These are phyloP conservation scores for Pascua sp. DNA, from an alignment of 1,284 basidiomycete genomes.

Conservation along the genomic window DNA sequence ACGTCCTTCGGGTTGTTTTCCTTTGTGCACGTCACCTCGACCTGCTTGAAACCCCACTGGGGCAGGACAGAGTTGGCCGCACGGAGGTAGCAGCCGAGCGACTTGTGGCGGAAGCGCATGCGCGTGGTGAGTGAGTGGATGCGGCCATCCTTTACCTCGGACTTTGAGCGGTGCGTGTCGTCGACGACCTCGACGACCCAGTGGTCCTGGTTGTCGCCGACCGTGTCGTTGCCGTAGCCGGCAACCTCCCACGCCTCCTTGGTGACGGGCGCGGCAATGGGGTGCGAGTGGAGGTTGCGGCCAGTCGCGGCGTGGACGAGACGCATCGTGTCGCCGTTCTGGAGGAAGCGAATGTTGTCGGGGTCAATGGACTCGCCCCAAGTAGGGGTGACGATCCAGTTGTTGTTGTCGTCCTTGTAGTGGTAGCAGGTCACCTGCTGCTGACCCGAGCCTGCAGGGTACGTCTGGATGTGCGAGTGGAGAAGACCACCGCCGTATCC, in stretches of 20 bases:
- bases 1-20: constrained; percentile 76
- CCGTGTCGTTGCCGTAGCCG: constrained; percentile 80
- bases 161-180: constrained; percentile 66
- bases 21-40: constrained; percentile 91
- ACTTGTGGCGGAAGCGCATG: constrained; percentile 75
- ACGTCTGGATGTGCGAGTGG: constrained; percentile 94
- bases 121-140: constrained; percentile 89
- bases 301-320: constrained; percentile 76
- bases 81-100: constrained; percentile 79
- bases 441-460: constrained; percentile 85
- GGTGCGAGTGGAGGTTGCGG: constrained; percentile 91
- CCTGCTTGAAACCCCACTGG: constrained; percentile 99
- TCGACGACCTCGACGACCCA: constrained; percentile 95
- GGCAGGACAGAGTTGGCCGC: constrained; percentile 87
- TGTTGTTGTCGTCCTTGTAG: constrained; percentile 97
- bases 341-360: constrained; percentile 64
- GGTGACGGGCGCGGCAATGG: constrained; percentile 78
- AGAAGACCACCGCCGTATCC: constrained; percentile 95
- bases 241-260: constrained; percentile 91
- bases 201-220: constrained; percentile 85
- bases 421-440: constrained; percentile 99
- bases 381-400: constrained; percentile 76
- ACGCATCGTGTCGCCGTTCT: constrained; percentile 74
- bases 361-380: constrained; percentile 68
- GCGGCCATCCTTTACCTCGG: constrained; percentile 58